These are phyloP conservation scores for Nymphaea colorata DNA, from an alignment of 164 flowering plant genomes.

Conservation along the genomic window DNA sequence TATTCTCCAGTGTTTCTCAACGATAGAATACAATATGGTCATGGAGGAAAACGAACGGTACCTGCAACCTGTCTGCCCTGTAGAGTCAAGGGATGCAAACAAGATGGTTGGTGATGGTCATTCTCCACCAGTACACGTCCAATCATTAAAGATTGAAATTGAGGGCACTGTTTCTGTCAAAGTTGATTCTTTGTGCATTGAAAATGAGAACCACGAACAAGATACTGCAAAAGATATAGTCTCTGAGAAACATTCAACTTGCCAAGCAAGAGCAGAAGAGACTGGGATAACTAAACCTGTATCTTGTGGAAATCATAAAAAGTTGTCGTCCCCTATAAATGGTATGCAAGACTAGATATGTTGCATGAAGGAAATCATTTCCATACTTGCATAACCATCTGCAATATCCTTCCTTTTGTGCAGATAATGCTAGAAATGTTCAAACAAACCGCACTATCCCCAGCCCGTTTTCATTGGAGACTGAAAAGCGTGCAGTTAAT, in stretches of 20 bases:
- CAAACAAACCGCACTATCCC: conserved; percentile 44
- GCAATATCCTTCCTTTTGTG: background rate
- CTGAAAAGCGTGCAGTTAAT: conserved; percentile 67
- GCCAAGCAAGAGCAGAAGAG: background rate
- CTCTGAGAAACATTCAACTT: background rate
- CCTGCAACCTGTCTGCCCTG: background rate
- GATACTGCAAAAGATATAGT: background rate
- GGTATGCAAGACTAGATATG: conserved; percentile 14
- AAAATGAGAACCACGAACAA: background rate
- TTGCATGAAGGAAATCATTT: background rate
- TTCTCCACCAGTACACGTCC: background rate
- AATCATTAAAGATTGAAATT: background rate
- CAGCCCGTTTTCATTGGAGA: conserved; percentile 73
- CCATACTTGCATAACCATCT: background rate
- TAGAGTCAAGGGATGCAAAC: background rate
- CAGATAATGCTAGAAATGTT: conserved; percentile 24
- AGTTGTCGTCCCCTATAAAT: conserved; percentile 18
- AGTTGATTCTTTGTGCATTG: background rate
- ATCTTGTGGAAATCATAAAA: conserved; percentile 13
- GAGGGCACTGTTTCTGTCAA: background rate
- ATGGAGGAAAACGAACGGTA: background rate
- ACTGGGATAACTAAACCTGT: background rate
- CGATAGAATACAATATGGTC: background rate
- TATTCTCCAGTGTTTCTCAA: background rate
- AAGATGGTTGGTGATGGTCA: background rate